Evolutionary conservation across 1,284 basidiomycete genomes (phyloP).

Genomic region (Ustilago hordei): DNA sequence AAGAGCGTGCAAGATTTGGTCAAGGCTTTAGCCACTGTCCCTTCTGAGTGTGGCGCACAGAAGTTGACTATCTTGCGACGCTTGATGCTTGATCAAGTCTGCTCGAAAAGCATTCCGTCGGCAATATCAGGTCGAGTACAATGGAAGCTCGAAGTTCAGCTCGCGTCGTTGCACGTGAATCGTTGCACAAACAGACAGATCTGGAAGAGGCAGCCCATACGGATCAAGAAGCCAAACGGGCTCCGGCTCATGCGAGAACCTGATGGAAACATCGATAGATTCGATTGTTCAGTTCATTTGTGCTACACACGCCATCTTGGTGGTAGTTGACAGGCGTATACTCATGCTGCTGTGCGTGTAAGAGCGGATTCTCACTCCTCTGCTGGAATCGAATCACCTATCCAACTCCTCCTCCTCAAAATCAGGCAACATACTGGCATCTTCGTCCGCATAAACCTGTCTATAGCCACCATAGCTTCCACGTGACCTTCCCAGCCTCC

Average conservation of each 20-base stretch:
- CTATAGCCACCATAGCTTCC: slow-evolving; percentile 62
- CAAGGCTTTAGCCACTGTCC: too few species aligned
- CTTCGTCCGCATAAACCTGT: slow-evolving; percentile 63
- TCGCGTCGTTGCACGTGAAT: slow-evolving; percentile 8
- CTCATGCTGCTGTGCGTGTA: not conserved
- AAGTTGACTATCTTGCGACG: too few species aligned
- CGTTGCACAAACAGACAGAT: not conserved
- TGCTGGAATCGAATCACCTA: not conserved
- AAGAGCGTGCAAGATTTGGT: too few species aligned
- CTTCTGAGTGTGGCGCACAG: too few species aligned
- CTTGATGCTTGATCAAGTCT: not conserved
- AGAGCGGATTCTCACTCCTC: not conserved
- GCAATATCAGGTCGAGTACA: too few species aligned
- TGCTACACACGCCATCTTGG: not conserved
- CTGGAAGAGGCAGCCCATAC: not conserved
- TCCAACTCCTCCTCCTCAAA: slow-evolving; percentile 65
- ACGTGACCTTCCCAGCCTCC: slow-evolving; percentile 25
- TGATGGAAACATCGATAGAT: not conserved
- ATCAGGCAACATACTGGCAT: slow-evolving; percentile 63
- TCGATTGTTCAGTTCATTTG: not conserved
- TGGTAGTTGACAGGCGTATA: not conserved
- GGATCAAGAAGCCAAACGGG: not conserved
- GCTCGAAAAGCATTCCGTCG: not conserved
- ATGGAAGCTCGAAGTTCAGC: not conserved
- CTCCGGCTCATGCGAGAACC: too few species aligned